Base-by-base conservation (phyloP, 345 rosid species). In the Eucalyptus tenuipes region DNA sequence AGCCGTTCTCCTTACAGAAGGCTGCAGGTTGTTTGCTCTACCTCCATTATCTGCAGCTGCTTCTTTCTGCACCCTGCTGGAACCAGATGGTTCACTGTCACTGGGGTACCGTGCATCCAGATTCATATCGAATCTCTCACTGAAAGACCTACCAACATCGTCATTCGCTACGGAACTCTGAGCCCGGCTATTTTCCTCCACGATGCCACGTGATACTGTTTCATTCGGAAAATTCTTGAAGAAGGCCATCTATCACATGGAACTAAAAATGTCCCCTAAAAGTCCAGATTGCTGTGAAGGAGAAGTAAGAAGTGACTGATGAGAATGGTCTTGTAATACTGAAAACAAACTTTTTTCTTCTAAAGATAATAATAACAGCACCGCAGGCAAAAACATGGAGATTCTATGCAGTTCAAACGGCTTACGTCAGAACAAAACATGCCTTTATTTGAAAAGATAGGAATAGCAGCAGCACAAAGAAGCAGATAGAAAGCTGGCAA, bases 241-340 rank as follows among this genome's bases (percentile, higher is more conserved):
- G 91, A 94, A 97, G 37, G 99, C 98, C 99, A 98, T 98, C 88
- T 92, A 89, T 93, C 91, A 90, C 95, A 95, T 95, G 93, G 94
- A 94, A 90, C 88, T 71, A 85, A 42, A 40, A 75, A 40, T 37
- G 59, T 55, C 47, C 45, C 87, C 82, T 16, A 68, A n/a, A 27
- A 33, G 29, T 52, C 79, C 79, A 55, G 64, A 37, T 15, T 71
- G 37, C 81, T 89, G 89, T 45, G 44, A 79, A 80, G 84, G 84
- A 40, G 84, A 75, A 64, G 75, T 64, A 47, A 48, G 52, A 68
- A 68, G 25, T 13, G 40, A 27, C 29, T 75, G 45, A 75, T 75
- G 27, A 75, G 84, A 75, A 75, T 37, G 29, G 47, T 75, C 47
- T 20, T 37, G 82, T 37, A 42, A 40, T 40, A 75, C 47, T 40